Conservation (phyloP, 164 flowering plant species). For the Chimonanthus praecox region DNA sequence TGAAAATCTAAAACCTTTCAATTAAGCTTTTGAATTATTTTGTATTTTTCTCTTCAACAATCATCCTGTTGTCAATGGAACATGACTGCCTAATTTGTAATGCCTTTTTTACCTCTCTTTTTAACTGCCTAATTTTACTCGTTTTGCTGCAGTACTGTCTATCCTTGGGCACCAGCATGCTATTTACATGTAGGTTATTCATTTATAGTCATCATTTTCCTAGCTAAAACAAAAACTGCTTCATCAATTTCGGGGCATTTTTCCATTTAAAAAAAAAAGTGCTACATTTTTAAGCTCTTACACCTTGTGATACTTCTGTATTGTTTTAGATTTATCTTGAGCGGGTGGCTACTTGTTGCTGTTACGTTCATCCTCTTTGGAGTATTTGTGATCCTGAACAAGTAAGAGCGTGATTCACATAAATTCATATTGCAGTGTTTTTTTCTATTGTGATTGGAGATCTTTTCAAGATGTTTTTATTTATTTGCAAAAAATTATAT, state of each 20-base stretch:
- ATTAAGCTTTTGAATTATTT: no score
- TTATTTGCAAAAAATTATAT: no score
- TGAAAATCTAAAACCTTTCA: no score
- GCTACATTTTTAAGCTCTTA: no score
- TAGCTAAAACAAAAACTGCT: background rate
- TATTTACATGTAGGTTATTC: conserved; percentile 57
- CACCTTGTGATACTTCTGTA: no score
- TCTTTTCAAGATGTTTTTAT: no score
- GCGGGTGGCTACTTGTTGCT: conserved; percentile 93
- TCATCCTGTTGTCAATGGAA: no score
- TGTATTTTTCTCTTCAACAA: no score
- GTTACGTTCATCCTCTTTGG: conserved; percentile 82
- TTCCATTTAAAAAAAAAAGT: no score
- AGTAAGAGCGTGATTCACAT: conserved; percentile 37
- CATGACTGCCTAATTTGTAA: background rate
- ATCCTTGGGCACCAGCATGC: conserved; percentile 64
- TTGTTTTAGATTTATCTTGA: conserved; percentile 56
- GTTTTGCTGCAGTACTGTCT: conserved; percentile 64
- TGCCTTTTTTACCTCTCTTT: background rate
- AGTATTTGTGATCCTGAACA: conserved; percentile 63
- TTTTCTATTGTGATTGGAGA: no score
- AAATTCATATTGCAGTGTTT: no score
- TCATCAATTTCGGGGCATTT: no score
- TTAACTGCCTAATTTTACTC: background rate
- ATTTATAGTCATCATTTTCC: background rate